Base-by-base conservation (phyloP, 352 stramenopile species). In the Globisporangium nunn region DNA sequence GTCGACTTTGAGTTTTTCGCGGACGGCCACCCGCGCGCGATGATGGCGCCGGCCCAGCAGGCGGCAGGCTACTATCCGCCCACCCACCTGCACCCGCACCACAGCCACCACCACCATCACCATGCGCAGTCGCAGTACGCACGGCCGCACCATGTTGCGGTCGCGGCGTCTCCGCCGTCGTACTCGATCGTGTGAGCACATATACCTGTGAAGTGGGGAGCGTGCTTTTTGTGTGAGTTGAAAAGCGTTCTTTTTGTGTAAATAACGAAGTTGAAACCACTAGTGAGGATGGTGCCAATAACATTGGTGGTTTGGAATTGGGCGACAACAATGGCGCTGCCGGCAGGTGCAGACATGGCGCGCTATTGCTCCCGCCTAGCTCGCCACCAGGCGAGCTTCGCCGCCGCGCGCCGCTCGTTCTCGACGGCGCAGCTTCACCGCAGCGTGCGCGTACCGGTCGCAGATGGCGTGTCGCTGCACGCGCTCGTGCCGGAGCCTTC, bases 381-480 rank as follows among this genome's bases (percentile, higher is more conserved):
- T 30, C 43, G 29, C 6, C 14, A 45, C 11, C 6, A 11, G 28
- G 23, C 23, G 23, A 23, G 23, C 23, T 23, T 1, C 23, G 23
- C 23, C 6, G n/a, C 44, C 23, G 50, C 41, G 14, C 59, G 53
- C 23, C 52, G 54, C n/a, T 59, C 52, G 52, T 64, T 59, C 30
- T 41, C 41, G 28, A 61, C 48, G 23, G 23, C 23, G 40, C 48
- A 66, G 35, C 7, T 2, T 11, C 54, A 66, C 28, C 63, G 54
- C 33, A 74, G 64, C 33, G 64, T 87, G 37, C 63, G 73, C 23
- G 57, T 90, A 15, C 40, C 62, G 5, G 64, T 81, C 7, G 51
- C 56, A 7, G 70, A 69, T 10, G 74, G 62, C 17, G 64, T 75
- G 2, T 58, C 66, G 33, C 74, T 91, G n/a, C 73, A 80, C 28